Evolutionary conservation across 805 yeast genomes (phyloP), one percentile per base, ranked within the genome.

Genomic region (Yarrowia osloensis): DNA sequence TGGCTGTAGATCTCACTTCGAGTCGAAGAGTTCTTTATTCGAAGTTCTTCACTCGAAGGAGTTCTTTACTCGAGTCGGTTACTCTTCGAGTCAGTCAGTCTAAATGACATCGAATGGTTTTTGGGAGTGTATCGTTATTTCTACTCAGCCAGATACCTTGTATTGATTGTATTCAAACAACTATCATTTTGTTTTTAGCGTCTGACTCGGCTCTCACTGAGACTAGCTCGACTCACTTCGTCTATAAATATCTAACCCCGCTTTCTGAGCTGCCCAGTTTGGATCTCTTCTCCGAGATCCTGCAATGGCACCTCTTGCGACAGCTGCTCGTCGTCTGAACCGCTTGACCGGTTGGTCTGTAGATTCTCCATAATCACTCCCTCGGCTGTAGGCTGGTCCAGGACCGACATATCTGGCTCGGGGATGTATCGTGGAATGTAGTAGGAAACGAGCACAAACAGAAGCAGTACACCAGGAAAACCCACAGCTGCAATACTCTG

Each of bases 401-500:
- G 78, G 2, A 84, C 70, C 1, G 77, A 76, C 67, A 94, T 77
- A 66, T 89, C 91, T 5, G 84, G 85, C 44, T 72, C 70, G 0
- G 90, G 87, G 65, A 93, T 89, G 1, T 88, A 74, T 65, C 73
- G 75, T 0, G 89, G 90, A 78, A 96, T 86, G 7, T 82, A 71
- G 73, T 86, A 82, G 13, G 91, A 85, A 0, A 86, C 78, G 24
- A 88, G 82, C 68, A 90, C 93, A 65, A 87, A 82, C 2, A 81
- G 68, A 73, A 94, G 77, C 59, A 94, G 78, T 0, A 95, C 90
- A 2, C 91, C 88, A 0, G 99, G 98, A 74, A 95, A 94, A 2
- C 97, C 98, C 35, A 94, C 91, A 0, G 98, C 98, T 0, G 95
- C 98, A 68, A 82, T 86, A 0, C 97, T 91, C 74, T 88, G 85